phyloP scores from a whole-genome alignment of 2,329 filamentous ascomycete genomes.

The Pseudopithomyces chartarum region DNA sequence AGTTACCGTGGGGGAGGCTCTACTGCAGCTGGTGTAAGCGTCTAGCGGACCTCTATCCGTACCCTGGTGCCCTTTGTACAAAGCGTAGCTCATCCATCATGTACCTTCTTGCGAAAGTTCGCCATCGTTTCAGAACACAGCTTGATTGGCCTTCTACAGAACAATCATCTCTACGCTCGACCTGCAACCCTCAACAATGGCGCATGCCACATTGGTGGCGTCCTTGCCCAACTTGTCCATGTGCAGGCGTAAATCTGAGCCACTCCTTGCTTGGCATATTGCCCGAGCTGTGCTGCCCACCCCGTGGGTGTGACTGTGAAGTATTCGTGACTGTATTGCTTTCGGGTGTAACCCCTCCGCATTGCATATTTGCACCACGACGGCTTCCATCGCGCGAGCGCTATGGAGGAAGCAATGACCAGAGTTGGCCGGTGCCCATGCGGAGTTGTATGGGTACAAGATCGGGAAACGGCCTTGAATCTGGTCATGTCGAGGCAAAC shows the following conservation, averaged over 20 bases:
- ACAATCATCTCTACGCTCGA: not conserved
- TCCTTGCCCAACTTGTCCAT: not conserved
- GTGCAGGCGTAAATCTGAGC: not conserved
- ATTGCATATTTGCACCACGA: not conserved
- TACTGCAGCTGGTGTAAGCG: too few relatives aligned
- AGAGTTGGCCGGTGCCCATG: not conserved
- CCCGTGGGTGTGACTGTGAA: not conserved
- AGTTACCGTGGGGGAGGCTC: too few relatives aligned
- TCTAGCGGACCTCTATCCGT: too few relatives aligned
- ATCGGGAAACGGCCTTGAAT: too few relatives aligned
- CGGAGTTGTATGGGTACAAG: too few relatives aligned
- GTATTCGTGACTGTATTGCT: not conserved
- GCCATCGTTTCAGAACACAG: too few relatives aligned
- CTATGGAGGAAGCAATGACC: not conserved
- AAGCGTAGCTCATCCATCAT: too few relatives aligned
- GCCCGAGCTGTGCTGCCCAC: not conserved
- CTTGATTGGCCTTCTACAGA: not conserved
- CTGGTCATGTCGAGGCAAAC: too few relatives aligned
- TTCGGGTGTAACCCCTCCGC: not conserved
- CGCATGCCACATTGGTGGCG: slow-evolving; percentile 6
- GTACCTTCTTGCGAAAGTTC: too few relatives aligned
- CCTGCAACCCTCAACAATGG: slow-evolving; percentile 1
- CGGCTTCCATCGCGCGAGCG: too few relatives aligned
- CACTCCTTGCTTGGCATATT: not conserved
- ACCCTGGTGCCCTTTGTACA: too few relatives aligned